Evolutionary conservation across 108 stramenopile genomes (phyloP).

Genomic region (Phaeodactylum tricornutum): DNA sequence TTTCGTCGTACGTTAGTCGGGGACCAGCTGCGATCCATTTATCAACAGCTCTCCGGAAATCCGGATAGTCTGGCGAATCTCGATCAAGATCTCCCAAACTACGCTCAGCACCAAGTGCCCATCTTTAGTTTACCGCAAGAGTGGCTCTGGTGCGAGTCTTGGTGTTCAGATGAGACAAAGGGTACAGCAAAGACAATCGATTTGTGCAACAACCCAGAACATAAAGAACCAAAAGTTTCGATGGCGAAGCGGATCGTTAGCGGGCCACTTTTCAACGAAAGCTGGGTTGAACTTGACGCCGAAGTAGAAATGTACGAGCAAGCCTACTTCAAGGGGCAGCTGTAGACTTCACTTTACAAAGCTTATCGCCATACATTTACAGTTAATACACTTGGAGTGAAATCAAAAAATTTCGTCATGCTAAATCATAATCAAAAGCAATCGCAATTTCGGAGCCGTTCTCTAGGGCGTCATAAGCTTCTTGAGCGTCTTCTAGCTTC

Average conservation of each 20-base stretch:
- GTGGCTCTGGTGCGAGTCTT: slow-evolving; percentile 99
- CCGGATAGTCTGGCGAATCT: slow-evolving; percentile 95
- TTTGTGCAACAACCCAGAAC: slow-evolving; percentile 97
- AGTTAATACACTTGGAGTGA: too few species aligned
- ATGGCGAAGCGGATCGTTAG: slow-evolving; percentile 97
- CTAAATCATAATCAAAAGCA: slow-evolving; percentile 51
- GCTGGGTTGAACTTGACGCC: slow-evolving; percentile 96
- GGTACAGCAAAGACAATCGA: slow-evolving; percentile 96
- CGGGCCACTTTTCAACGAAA: slow-evolving; percentile 89
- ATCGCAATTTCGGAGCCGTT: slow-evolving; percentile 56
- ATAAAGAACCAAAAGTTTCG: slow-evolving; percentile 98
- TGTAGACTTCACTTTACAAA: too few species aligned
- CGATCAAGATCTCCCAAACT: slow-evolving; percentile 99
- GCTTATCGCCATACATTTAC: too few species aligned
- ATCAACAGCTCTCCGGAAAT: slow-evolving; percentile 90
- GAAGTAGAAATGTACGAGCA: slow-evolving; percentile 63
- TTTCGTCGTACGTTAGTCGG: slow-evolving; percentile 88
- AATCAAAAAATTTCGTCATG: too few species aligned
- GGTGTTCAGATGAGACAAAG: slow-evolving; percentile 98
- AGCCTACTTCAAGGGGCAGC: slow-evolving; percentile 21
- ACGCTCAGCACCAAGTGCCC: slow-evolving; percentile 84
- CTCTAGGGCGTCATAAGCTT: slow-evolving; percentile 63
- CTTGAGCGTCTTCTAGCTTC: slow-evolving; percentile 38
- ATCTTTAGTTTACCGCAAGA: slow-evolving; percentile 92
- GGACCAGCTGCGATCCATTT: slow-evolving; percentile 86